phyloP scores from a whole-genome alignment of 768 basidiomycete species.

The Boletus sp. region DNA sequence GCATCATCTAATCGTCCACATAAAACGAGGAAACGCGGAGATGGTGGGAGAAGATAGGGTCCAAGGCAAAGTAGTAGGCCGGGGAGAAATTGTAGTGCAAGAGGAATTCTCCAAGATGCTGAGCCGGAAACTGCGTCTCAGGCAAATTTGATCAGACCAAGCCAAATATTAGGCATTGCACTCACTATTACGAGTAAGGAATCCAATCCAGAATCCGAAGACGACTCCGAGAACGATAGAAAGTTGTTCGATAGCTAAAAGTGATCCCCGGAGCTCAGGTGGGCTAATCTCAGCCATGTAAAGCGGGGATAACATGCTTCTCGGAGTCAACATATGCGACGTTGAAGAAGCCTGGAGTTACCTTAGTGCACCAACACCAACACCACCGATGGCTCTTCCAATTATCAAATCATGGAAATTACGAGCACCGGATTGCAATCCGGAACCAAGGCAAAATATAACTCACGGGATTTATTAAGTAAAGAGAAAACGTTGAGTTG shows the following conservation, averaged over 20 bases:
- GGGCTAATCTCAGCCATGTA: slow-evolving; percentile 87
- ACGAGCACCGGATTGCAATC: slow-evolving; percentile 62
- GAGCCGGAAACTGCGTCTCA: slow-evolving; percentile 51
- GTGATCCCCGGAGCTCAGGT: slow-evolving; percentile 74
- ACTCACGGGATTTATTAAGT: slow-evolving; percentile 36
- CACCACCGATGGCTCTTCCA: slow-evolving; percentile 72
- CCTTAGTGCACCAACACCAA: slow-evolving; percentile 80
- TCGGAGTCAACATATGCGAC: slow-evolving; percentile 1
- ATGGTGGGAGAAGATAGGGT: slow-evolving; percentile 47
- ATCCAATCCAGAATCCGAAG: slow-evolving; percentile 81
- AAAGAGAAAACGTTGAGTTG: neutral
- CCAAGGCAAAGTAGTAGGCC: slow-evolving; percentile 66
- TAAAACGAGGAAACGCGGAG: slow-evolving; percentile 46
- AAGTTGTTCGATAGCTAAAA: slow-evolving; percentile 78
- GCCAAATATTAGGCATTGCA: neutral
- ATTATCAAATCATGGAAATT: slow-evolving; percentile 56
- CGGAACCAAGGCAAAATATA: slow-evolving; percentile 71
- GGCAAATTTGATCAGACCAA: neutral
- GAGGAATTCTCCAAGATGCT: slow-evolving; percentile 74
- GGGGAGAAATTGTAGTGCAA: slow-evolving; percentile 69
- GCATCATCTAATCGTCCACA: slow-evolving; percentile 61
- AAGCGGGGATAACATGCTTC: slow-evolving; percentile 73
- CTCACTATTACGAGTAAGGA: slow-evolving; percentile 63
- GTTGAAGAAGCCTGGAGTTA: slow-evolving; percentile 25
- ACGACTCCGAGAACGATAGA: slow-evolving; percentile 82